A percentile compares a stretch with the other conserved stretches of the same genome.
Evolutionary conservation across 148 eudicot species (phyloP).

Genomic region (Mesembryanthemum crystallinum): DNA sequence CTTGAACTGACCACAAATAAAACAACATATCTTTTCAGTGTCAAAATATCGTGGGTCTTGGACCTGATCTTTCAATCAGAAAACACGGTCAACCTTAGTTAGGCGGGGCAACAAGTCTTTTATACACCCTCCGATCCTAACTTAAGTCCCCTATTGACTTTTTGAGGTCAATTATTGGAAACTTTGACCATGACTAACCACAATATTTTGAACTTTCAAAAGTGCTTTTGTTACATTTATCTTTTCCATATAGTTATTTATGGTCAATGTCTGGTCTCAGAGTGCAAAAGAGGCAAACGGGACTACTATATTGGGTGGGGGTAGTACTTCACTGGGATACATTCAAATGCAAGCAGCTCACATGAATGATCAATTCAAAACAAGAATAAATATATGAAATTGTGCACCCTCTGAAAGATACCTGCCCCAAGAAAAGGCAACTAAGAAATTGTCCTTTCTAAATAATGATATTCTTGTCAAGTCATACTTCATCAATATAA

Average conservation of each 20-base stretch:
- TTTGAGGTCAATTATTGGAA: too few species aligned
- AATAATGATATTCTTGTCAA: background rate
- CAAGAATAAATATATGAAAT: background rate
- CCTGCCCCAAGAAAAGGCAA: background rate
- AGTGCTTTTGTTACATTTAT: too few species aligned
- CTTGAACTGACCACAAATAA: too few species aligned
- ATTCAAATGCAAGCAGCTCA: background rate
- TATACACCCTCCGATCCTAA: too few species aligned
- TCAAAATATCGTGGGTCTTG: background rate
- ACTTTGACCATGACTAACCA: too few species aligned
- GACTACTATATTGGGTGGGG: too few species aligned
- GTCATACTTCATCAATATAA: background rate
- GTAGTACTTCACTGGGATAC: too few species aligned
- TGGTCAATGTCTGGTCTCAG: too few species aligned
- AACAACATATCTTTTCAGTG: background rate
- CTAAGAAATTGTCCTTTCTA: background rate
- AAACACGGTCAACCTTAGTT: background rate
- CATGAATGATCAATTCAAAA: background rate
- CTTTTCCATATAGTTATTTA: too few species aligned
- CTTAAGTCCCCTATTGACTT: too few species aligned
- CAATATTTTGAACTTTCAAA: too few species aligned
- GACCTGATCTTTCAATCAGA: background rate
- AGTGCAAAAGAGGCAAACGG: too few species aligned
- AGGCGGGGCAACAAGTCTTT: background rate
- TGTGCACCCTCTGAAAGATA: background rate